phyloP scores from a whole-genome alignment of 306 rosid species.

The Cucumis hystrix region DNA sequence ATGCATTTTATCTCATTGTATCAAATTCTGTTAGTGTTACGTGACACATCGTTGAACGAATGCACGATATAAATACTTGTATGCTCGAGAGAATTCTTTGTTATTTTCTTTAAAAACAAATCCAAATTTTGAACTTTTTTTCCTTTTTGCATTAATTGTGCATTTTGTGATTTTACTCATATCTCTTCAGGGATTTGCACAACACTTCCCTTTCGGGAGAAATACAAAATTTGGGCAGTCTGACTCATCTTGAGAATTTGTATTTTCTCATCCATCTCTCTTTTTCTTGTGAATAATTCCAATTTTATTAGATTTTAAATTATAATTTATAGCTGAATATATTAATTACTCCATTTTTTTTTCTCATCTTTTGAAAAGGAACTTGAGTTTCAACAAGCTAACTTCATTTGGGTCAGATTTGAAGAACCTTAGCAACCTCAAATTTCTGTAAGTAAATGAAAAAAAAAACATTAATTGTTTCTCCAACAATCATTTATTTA shows the following conservation, averaged over 20 bases:
- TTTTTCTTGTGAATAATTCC: neutral
- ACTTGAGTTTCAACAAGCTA: slow-evolving; percentile 72
- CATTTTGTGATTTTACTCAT: neutral
- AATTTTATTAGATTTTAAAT: neutral
- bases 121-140: neutral
- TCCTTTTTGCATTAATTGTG: neutral
- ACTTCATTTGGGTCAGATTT: slow-evolving; percentile 62
- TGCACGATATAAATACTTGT: neutral
- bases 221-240: slow-evolving; percentile 65
- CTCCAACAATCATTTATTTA: neutral
- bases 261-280: slow-evolving; percentile 18
- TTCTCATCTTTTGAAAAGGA: slow-evolving; percentile 32
- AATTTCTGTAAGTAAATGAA: slow-evolving; percentile 44
- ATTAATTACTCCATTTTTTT: no score
- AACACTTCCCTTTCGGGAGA: slow-evolving; percentile 70
- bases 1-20: neutral
- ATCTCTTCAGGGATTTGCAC: slow-evolving; percentile 64
- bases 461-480: neutral
- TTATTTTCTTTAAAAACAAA: neutral
- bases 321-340: no score
- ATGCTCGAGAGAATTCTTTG: neutral
- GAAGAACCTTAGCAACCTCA: slow-evolving; percentile 56
- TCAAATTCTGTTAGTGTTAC: neutral
- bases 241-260: slow-evolving; percentile 70
- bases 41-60: neutral